Evolutionary conservation across 352 stramenopile genomes (phyloP), one percentile per base, ranked within the genome.

Genomic region (Phytophthora ramorum): DNA sequence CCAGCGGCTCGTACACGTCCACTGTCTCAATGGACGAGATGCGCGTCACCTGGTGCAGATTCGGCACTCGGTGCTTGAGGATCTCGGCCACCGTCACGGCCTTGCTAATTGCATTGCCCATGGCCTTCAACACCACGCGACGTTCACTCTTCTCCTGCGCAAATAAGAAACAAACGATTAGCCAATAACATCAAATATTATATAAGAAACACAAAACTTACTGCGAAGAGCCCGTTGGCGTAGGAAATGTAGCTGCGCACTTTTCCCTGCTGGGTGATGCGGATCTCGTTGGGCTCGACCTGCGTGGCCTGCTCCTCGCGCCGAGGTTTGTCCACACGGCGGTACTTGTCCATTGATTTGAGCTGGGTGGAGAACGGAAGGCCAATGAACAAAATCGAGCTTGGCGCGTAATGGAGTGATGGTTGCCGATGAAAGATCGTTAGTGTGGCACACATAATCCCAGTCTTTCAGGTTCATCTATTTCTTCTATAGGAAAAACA

Each of bases 81-180:
- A 93, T 85, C 70, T 96, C 88, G 6, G 86, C 85, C 46, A 96
- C 88, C 3, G 82, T 92, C 67, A 96, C 88, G 13, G 88, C 85
- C 65, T 95, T 95, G 70, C 73, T 88, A 72, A 96, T 96, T 32
- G 86, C 86, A 44, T 92, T 83, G 52, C 86, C 88, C 84, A 93
- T 93, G 34, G 86, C 88, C 63, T 90, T 93, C 22, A 96, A 57
- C 63, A 91, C 79, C 34, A 95, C 73, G 6, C 41, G 61, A 34
- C 66, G 75, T 71, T 92, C 79, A 41, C 76, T 81, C 57, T 90
- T 90, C 50, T 91, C 84, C 85, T 92, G 47, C 44, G 37, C 37
- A 30, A 47, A 58, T 5, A 50, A 64, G 54, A 30, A 53, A 55
- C 8, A 20, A 12, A 19, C 13, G 35, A 20, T 52, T 48, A 58